Conservation (phyloP, 176 grass and related monocot genomes). For the Triticum aestivum region DNA sequence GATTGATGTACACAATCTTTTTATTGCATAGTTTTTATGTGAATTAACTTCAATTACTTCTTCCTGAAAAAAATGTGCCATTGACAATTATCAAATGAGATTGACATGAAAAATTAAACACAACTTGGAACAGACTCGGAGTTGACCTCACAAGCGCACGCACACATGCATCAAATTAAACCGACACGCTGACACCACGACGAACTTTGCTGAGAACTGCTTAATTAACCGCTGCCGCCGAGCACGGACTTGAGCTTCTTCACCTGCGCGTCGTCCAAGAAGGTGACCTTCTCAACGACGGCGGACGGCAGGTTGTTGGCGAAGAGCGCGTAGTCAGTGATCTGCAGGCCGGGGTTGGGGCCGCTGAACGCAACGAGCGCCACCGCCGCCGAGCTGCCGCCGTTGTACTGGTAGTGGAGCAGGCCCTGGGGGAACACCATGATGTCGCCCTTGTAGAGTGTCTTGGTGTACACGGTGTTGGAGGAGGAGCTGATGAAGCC, state of each 20-base stretch:
- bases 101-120: background rate
- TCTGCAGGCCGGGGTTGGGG: conserved; percentile 80
- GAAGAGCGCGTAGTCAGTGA: conserved; percentile 69
- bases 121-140: background rate
- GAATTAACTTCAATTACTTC: background rate
- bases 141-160: background rate
- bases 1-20: no score
- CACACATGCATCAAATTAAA: background rate
- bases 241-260: background rate
- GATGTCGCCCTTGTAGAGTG: conserved; percentile 51
- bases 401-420: conserved; percentile 75
- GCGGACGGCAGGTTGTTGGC: conserved; percentile 66
- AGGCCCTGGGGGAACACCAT: conserved; percentile 79
- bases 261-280: background rate
- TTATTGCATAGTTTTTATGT: no score
- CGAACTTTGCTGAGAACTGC: background rate
- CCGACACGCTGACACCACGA: background rate
- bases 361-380: conserved; percentile 62
- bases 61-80: background rate
- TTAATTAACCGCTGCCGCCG: background rate
- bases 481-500: conserved; percentile 69
- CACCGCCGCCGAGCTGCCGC: conserved; percentile 30
- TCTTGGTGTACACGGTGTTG: conserved; percentile 53
- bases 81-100: background rate
- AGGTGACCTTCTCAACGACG: background rate